Percentiles rank a stretch among this genome's conserved stretches.
Evolutionary conservation across 306 rosid genomes (phyloP).

Genomic region (Pyrus betulifolia): DNA sequence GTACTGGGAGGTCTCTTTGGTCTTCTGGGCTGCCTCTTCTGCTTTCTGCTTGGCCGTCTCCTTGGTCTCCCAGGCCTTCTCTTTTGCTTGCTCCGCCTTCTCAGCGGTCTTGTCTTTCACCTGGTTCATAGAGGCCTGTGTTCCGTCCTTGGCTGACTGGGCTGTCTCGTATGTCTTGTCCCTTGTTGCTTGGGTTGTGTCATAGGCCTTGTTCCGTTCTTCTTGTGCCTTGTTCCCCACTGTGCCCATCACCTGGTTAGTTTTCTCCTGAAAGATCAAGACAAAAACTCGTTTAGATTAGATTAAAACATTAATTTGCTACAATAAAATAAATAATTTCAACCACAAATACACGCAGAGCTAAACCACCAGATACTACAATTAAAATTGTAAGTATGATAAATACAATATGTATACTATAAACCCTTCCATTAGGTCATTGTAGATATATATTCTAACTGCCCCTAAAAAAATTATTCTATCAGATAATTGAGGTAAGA

Average conservation of each 20-base stretch:
- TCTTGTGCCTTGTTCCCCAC: conserved; percentile 30
- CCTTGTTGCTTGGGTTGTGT: conserved; percentile 24
- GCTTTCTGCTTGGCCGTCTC: background rate
- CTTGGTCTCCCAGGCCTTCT: conserved; percentile 14
- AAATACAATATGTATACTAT: background rate
- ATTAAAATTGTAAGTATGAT: background rate
- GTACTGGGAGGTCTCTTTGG: background rate
- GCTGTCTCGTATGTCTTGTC: conserved; percentile 20
- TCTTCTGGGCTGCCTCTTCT: background rate
- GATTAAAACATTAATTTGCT: no score
- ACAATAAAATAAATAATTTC: background rate
- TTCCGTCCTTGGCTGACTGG: conserved; percentile 12
- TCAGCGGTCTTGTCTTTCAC: conserved; percentile 8
- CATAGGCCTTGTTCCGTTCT: conserved; percentile 14
- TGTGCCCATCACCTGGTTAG: conserved; percentile 33
- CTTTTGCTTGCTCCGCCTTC: background rate
- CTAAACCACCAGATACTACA: background rate
- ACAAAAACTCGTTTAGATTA: background rate
- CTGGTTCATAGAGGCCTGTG: background rate
- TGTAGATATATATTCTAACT: no score
- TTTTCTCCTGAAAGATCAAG: conserved; percentile 24
- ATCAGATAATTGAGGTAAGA: no score
- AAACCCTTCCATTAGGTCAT: no score
- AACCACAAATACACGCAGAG: background rate
- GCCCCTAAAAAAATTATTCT: no score